phyloP scores from a whole-genome alignment of 1,284 basidiomycete genomes.

The Entoloma clypeatum region DNA sequence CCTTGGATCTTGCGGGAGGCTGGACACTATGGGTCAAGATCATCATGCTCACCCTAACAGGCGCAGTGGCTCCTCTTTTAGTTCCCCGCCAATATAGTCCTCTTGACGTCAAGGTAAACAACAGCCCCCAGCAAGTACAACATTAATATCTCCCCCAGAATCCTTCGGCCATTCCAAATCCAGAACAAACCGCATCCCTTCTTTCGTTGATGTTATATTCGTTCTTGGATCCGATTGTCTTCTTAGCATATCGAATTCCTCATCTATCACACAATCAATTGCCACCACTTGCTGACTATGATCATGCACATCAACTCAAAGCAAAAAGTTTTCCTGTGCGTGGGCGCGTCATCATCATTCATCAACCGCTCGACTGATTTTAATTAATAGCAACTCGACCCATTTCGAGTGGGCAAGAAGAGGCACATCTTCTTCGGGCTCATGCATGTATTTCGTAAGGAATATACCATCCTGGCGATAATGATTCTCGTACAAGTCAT shows the following conservation, averaged over 20 bases:
- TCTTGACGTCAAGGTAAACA: constrained; percentile 38
- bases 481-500: constrained; percentile 31
- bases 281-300: constrained; percentile 59
- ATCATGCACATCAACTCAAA: constrained; percentile 37
- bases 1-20: constrained; percentile 33
- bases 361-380: constrained; percentile 31
- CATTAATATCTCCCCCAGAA: constrained; percentile 29
- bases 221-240: constrained; percentile 55
- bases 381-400: constrained; percentile 37
- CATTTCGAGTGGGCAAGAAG: constrained; percentile 29
- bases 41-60: constrained; percentile 28
- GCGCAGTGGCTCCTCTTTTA: constrained; percentile 35
- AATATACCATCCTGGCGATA: constrained; percentile 35
- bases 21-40: constrained; percentile 37
- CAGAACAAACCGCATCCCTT: constrained; percentile 64
- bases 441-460: constrained; percentile 31
- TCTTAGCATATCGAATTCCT: constrained; percentile 38
- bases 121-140: constrained; percentile 1
- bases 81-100: constrained; percentile 43
- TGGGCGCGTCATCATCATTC: neutral
- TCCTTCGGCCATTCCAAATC: constrained; percentile 44
- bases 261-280: constrained; percentile 43
- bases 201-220: constrained; percentile 53
- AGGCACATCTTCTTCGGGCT: constrained; percentile 36
- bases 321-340: constrained; percentile 36